Evolutionary conservation across 2,329 filamentous ascomycete genomes (phyloP).

Genomic region (Xylaria arbuscula): DNA sequence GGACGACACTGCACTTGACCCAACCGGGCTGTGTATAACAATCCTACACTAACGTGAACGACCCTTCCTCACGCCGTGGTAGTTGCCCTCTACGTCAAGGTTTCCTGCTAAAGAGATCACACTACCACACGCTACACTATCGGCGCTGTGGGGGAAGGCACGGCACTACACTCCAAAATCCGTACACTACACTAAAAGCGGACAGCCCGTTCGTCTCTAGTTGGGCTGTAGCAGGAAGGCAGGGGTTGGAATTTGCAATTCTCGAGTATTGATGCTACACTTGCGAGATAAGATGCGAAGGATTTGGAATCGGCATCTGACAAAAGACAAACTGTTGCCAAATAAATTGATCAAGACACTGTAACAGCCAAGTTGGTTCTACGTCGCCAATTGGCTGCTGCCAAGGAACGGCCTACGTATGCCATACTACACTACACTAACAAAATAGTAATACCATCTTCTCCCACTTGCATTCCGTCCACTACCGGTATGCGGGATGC

Average conservation of each 20-base stretch:
- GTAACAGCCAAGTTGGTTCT: neutral
- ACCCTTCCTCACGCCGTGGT: too few relatives aligned
- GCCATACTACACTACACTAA: neutral
- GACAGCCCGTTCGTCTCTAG: constrained; percentile 21
- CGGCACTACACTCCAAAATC: neutral
- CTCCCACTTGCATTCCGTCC: neutral
- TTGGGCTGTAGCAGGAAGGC: constrained; percentile 13
- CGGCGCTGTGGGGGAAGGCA: constrained; percentile 24
- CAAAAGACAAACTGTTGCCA: neutral
- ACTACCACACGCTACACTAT: neutral
- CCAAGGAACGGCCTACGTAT: constrained; percentile 28
- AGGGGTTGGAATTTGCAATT: constrained; percentile 32
- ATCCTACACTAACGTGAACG: neutral
- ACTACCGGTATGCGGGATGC: neutral
- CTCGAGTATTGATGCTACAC: constrained; percentile 5
- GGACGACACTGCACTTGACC: neutral
- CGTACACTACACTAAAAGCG: constrained; percentile 20
- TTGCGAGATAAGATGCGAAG: constrained; percentile 1
- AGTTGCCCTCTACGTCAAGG: neutral
- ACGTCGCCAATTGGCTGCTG: constrained; percentile 25
- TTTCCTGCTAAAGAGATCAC: neutral
- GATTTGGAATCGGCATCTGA: constrained; percentile 33
- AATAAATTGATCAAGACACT: constrained; percentile 17
- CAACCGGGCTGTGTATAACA: constrained; percentile 17
- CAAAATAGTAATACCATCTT: constrained; percentile 28